Base-by-base conservation (phyloP, 345 rosid genomes). In the Cochlearia excelsa region DNA sequence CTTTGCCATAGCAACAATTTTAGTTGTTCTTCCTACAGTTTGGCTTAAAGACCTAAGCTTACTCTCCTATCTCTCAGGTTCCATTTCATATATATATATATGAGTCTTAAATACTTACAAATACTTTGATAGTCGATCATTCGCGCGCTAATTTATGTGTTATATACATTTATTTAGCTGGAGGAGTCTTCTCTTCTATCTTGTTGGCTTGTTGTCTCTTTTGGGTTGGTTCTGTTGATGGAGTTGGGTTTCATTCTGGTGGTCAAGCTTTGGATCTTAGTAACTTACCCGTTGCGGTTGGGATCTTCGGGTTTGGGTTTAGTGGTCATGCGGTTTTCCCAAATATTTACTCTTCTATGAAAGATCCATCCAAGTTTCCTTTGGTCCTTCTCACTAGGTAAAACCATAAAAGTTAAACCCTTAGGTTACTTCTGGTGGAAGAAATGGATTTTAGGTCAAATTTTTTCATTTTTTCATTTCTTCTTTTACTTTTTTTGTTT, bases 11-110 rank as follows among this genome's bases (percentile, higher is more conserved):
- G 5, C 61, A 44, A 56, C 83, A 4, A 73, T 83, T 52, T 63
- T 84, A n/a, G 10, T 83, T 53, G 75, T 83, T 75, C 93, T 88
- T 78, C 98, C 96, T 29, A 80, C 95, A 2, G 87, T 83, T 59
- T 92, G 90, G 95, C 88, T 86, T 27, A 83, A 75, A 69, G 84
- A 92, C 63, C 85, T 92, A 27, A 78, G 82, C 59, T 68, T 85
- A 57, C 81, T 86, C 58, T 79, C 95, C 11, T 88, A 88, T 70
- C 79, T 92, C 57, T 88, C 95, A 81, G 90, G 96, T 86, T 68
- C 46, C 9, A 51, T 43, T 67, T 6, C n/a, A 0, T 5, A 2
- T 26, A 37, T n/a, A 37, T n/a, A 11, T 16, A 5, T 9, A 23
- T 4, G 5, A 26, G 44, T 44, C 11, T 16, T 16, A 16, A 16